Percentiles rank a stretch among this genome's conserved stretches.
Evolutionary conservation across 257 asterid genomes (phyloP).

Genomic region (Euphrasia confusa): DNA sequence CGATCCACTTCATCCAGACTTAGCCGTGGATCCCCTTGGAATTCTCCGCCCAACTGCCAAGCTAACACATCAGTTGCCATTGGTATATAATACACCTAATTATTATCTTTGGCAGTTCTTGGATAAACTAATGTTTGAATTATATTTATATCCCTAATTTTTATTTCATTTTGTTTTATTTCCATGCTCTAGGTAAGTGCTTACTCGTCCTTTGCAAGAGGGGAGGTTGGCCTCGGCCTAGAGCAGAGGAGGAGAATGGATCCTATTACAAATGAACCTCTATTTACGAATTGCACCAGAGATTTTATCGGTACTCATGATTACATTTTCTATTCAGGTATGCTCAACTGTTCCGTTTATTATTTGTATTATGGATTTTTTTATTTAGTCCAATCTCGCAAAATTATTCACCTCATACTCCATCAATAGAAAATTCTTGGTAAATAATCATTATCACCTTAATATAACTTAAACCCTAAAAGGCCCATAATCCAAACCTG

Average conservation of each 20-base stretch:
- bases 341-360: constrained; percentile 2
- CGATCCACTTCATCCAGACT: constrained; percentile 83
- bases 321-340: constrained; percentile 98
- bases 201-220: constrained; percentile 92
- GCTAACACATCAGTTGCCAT: constrained; percentile 78
- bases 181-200: constrained; percentile 76
- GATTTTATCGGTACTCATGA: constrained; percentile 94
- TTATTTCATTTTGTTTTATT: constrained; percentile 17
- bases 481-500: too few species aligned
- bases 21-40: constrained; percentile 76
- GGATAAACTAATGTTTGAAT: not conserved
- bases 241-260: constrained; percentile 91
- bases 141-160: not conserved
- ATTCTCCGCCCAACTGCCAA: constrained; percentile 70
- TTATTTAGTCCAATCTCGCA: not conserved
- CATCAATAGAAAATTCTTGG: too few species aligned
- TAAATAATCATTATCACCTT: too few species aligned
- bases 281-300: constrained; percentile 86
- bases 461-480: too few species aligned
- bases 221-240: constrained; percentile 54
- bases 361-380: not conserved
- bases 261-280: constrained; percentile 81
- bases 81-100: constrained; percentile 45
- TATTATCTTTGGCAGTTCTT: not conserved
- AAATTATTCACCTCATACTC: not conserved